Base-by-base conservation (phyloP, 2,329 filamentous ascomycete genomes). In the Trichoderma asperellum region DNA sequence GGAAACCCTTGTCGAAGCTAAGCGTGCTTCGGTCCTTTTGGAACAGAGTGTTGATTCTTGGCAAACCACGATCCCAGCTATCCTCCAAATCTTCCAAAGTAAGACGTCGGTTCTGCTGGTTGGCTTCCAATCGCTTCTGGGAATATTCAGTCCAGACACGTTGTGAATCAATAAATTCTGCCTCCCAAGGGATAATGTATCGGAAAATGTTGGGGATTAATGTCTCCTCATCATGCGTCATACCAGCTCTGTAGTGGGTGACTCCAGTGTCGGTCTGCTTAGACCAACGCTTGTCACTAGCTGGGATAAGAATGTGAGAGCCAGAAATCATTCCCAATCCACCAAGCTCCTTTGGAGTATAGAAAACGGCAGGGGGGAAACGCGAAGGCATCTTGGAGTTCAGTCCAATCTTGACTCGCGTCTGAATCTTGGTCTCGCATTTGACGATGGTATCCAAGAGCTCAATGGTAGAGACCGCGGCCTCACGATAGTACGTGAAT, bases 301-400 rank as follows among this genome's bases (percentile, higher is more conserved):
- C 92, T 1, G 96, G 96, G 73, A 99, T 99, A 73, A 99, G 85
- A 73, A 99, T 99, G 78, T 99, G 96, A 14, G 94, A 97, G 52
- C 96, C 96, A 12, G 96, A 99, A 73, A 99, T 98, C 96, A 99
- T 99, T 77, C 96, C 96, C 5, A 99, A 84, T 79, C 96, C 96
- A 83, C 96, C 96, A 61, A 99, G 85, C 78, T 99, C 96, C 82
- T 99, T 99, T 0, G 96, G 96, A 0, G 96, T 99, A 77, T 99
- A 99, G 82, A 99, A 99, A 2, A 99, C 96, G 4, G 96, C 96
- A 21, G 96, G 96, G 21, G 96, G 96, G 85, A 99, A 99, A 84
- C 96, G 92, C 53, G 94, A 97, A 65, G 96, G 96, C 96, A 99
- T 99, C 84, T 99, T 99, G 5, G 95, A 98, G 82, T 99, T 99